A percentile compares a stretch with the other conserved stretches of the same genome.
Evolutionary conservation across 345 rosid genomes (phyloP).

Genomic region (Microcos paniculata): DNA sequence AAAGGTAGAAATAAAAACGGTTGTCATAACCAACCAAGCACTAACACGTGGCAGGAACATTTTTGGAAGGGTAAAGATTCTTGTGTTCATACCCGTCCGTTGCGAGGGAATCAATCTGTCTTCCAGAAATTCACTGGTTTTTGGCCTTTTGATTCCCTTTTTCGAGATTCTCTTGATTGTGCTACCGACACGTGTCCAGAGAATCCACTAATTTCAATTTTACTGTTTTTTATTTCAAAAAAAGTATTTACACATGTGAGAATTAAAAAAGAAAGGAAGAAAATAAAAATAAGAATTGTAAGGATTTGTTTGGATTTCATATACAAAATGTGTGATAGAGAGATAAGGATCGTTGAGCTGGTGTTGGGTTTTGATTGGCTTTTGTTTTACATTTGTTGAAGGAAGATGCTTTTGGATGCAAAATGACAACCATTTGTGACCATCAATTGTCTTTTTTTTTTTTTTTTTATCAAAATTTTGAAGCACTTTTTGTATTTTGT

Average conservation of each 20-base stretch:
- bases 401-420: slow-evolving; percentile 30
- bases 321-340: neutral
- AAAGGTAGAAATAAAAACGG: neutral
- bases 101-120: slow-evolving; percentile 13
- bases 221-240: neutral
- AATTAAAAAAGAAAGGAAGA: neutral
- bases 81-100: slow-evolving; percentile 4
- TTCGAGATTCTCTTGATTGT: slow-evolving; percentile 22
- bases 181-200: slow-evolving; percentile 30
- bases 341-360: neutral
- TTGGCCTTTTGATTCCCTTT: slow-evolving; percentile 19
- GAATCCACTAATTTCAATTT: neutral
- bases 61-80: slow-evolving; percentile 17
- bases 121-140: slow-evolving; percentile 18
- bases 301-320: neutral
- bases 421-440: slow-evolving; percentile 19
- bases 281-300: neutral
- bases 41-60: slow-evolving; percentile 24
- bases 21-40: slow-evolving; percentile 1
- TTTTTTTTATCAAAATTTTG: neutral
- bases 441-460: neutral
- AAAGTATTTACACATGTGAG: neutral
- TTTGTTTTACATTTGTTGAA: neutral
- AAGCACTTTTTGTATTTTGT: neutral
- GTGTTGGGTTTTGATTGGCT: slow-evolving; percentile 18